Base-by-base conservation (phyloP, 148 eudicot genomes). In the Oxyria digyna region DNA sequence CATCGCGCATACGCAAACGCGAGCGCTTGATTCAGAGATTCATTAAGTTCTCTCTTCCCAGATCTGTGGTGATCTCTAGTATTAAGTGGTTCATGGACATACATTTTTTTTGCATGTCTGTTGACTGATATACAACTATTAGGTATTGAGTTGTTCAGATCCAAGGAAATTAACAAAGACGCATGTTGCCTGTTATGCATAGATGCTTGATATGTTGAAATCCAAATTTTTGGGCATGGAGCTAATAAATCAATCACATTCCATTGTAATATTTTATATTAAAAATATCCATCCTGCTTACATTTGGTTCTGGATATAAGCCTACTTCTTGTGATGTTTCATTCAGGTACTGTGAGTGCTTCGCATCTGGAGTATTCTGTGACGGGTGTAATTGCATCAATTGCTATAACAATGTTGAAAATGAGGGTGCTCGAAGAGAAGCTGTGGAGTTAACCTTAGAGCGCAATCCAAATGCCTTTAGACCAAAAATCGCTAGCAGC, bases 301-400 rank as follows among this genome's bases (percentile, higher is more conserved):
- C 64, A 13, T 29, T 15, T 27, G 9, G 6, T 29, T 4, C 8
- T 57, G 35, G 18, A 29, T 57, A 29, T 14, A 38, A 29, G 38
- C 9, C 20, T 4, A 13, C 11, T 31, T 59, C 31, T 59, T 14
- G 65, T 42, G 43, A 66, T 77, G 27, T 68, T 17, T 45, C 80
- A 74, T 72, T 67, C 81, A 95, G 99, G 81, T 95, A 95, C 66
- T 95, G 99, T 76, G 99, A 95, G 76, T 95, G 99, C 81, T 95
- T 95, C 78, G 99, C 99, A 68, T 88, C 99, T 76, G 99, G 99
- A 74, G 79, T 88, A 64, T 91, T 91, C 63, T 95, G 99, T 74
- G 91, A 95, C 78, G 99, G 99, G n/a, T 95, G 99, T 85, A 95
- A 95, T 74, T 95, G 99, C 79, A 80, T 79, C 40, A 87, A 95